phyloP scores from a whole-genome alignment of 306 rosid genomes.

The Prunus persica region Prunus_persica_NCBIv2 NC_034014.1:3005501-3006000 shows the following conservation, averaged over 20 bases:
- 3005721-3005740: not conserved
- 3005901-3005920: not conserved
- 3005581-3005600: not conserved
- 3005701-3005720: conserved; percentile 16
- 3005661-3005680: not conserved
- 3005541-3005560: not conserved
- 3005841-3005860: conserved; percentile 32
- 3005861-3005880: not conserved
- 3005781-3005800: conserved; percentile 10
- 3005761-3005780: not conserved
- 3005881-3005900: not conserved
- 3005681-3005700: conserved; percentile 7
- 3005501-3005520: not conserved
- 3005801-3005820: conserved; percentile 21
- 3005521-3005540: not conserved
- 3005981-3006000: not conserved
- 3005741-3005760: not conserved
- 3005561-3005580: not conserved
- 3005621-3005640: not conserved
- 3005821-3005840: conserved; percentile 36
- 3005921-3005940: too few species aligned
- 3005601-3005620: not conserved
- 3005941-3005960: not conserved
- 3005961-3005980: not conserved
- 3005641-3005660: not conserved